Evolutionary conservation across 768 basidiomycete genomes (phyloP), one percentile per base, ranked within the genome.

Genomic region (Boletus insuetus): DNA sequence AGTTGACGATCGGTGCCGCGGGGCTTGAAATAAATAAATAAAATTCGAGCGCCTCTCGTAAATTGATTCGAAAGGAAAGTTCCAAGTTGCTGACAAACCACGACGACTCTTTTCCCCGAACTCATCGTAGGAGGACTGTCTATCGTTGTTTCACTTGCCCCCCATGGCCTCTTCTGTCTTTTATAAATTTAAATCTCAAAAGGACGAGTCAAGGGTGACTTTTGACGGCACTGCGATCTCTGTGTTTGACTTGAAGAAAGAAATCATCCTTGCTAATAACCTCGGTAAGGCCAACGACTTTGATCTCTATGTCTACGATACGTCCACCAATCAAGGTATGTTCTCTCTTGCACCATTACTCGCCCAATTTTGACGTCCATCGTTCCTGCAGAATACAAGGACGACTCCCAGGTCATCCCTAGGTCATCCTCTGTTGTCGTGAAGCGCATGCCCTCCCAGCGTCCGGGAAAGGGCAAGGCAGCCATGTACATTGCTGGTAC

Each of bases 211-310:
- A 54, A 81, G 94, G 69, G 86, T 99, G 73, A 87, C 92, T 51
- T 98, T 99, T 79, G 96, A 99, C 71, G 97, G 97, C 67, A 98
- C 96, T 63, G 93, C 94, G 59, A 98, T 99, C 69, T 94, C 94
- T 68, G 94, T 98, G 64, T 98, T 98, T 80, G 97, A 99, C 75
- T 79, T 99, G 74, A 99, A 99, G 78, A 91, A 88, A 79, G 97
- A 98, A 76, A 92, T 99, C 69, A 96, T 99, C 67, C 77, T 96
- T 67, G 90, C 90, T 70, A 98, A 98, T 70, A 94, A 89, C 71
- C 85, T 99, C 75, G 89, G 88, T 77, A 95, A 94, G 80, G 94
- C 92, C 55, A 93, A 89, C 69, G 97, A 99, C 69, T 98, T 98
- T 78, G 97, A 99, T 75, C 81, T 99, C 24, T 83, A 84, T 49